These are phyloP conservation scores for Tulasnella sp. DNA, from an alignment of 768 basidiomycete genomes.

Conservation along the genomic window DNA sequence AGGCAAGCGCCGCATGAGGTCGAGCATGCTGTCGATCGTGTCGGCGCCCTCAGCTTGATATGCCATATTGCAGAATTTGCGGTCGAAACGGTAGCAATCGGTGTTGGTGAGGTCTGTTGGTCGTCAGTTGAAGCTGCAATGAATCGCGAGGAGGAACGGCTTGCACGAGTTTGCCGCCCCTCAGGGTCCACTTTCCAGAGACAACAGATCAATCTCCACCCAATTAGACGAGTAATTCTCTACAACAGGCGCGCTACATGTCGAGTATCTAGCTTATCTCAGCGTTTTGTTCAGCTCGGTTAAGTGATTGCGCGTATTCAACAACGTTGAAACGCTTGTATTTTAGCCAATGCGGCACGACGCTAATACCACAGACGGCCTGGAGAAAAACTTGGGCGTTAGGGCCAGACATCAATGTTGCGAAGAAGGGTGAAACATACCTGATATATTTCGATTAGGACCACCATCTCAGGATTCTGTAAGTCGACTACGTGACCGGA, in stretches of 20 bases:
- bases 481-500: slow-evolving; percentile 53
- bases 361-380: slow-evolving; percentile 65
- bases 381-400: slow-evolving; percentile 28
- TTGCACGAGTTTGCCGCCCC: background rate
- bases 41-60: slow-evolving; percentile 29
- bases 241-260: too few species aligned
- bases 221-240: too few species aligned
- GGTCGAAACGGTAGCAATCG: background rate
- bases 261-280: too few species aligned
- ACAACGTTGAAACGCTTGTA: slow-evolving; percentile 70
- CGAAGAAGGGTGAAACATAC: slow-evolving; percentile 26
- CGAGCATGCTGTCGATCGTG: slow-evolving; percentile 84
- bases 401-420: too few species aligned
- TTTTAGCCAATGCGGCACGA: slow-evolving; percentile 60
- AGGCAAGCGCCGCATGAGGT: slow-evolving; percentile 91
- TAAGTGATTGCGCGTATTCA: slow-evolving; percentile 49
- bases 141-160: background rate
- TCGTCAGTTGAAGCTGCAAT: background rate
- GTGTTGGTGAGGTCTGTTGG: background rate
- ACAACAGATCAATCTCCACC: too few species aligned
- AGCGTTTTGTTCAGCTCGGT: slow-evolving; percentile 22
- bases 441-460: slow-evolving; percentile 78
- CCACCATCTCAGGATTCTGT: slow-evolving; percentile 54
- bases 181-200: slow-evolving; percentile 2
- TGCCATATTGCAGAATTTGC: background rate